These are phyloP conservation scores for Syzygium malaccense DNA, from an alignment of 441 rosid species.

Conservation along the genomic window DNA sequence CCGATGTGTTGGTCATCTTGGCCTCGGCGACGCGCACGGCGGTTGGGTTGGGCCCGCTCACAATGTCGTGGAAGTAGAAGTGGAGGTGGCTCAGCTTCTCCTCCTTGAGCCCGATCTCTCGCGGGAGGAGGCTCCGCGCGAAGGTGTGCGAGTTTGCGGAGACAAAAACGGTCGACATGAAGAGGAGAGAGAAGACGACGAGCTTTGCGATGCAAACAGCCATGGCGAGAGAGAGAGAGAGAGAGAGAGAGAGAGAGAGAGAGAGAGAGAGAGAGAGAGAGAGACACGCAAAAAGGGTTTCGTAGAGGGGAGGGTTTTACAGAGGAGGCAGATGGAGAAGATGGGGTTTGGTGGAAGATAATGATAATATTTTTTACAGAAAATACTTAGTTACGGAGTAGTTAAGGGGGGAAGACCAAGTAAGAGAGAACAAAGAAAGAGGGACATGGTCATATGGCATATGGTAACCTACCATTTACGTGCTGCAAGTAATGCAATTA, in stretches of 20 bases:
- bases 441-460: background rate
- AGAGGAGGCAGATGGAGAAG: background rate
- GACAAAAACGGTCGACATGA: background rate
- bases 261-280: background rate
- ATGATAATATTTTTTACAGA: no score
- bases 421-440: background rate
- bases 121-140: background rate
- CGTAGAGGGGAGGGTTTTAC: background rate
- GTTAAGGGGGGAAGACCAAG: background rate
- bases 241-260: background rate
- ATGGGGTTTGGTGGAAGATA: background rate
- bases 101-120: background rate
- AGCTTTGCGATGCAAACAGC: background rate
- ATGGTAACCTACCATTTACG: background rate
- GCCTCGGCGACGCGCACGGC: conserved; percentile 29
- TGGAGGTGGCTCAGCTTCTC: conserved; percentile 47
- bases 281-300: background rate
- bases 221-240: background rate
- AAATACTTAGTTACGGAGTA: no score
- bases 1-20: conserved; percentile 18
- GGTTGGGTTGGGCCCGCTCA: conserved; percentile 44
- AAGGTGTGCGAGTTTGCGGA: background rate
- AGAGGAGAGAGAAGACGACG: background rate
- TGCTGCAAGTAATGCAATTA: background rate
- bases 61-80: conserved; percentile 68